Base-by-base conservation (phyloP, 371 early-diverging fungal species). In the Circinella minor region DNA sequence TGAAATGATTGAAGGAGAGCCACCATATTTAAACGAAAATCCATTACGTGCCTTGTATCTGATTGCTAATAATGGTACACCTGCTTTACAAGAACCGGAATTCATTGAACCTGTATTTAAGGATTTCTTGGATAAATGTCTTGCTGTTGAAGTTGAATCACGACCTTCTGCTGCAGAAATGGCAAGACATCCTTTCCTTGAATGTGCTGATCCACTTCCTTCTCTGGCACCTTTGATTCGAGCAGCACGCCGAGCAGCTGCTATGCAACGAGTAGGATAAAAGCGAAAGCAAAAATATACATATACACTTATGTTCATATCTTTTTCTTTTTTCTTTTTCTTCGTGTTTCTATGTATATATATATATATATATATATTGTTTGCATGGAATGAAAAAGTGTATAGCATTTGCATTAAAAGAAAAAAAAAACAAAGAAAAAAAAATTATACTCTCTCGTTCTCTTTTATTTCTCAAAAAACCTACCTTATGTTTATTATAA, bases 31-130 rank as follows among this genome's bases (percentile, higher is more conserved):
- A 67, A 93, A 96, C 70, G 96, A 96, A 74, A 93, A 96, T 71
- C 95, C 96, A 37, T 83, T 96, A 34, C 86, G 94, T 72, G 98
- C 98, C 14, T 86, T 98, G 27, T 97, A 96, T 74, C 78, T 98
- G 71, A 98, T 98, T 83, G 97, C 97, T 9, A 98, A 97, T 49
- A 98, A 96, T 69, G 98, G 98, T 27, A 97, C 98, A 7, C 99
- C 98, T 15, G 86, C 87, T 63, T 80, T 98, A 14, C 93, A 97
- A 80, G 90, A 95, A 69, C 97, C 97, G 0, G 95, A 95, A 62
- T 90, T 82, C 39, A 79, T 98, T 55, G 91, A 93, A 11, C 81
- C 88, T 1, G 86, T 87, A 8, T 95, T 98, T 73, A 77, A 89
- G 47, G 93, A 95, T 74, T 99, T 99, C 80, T 83, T 99, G 70